A percentile compares a stretch with the other conserved stretches of the same genome.
These are phyloP conservation scores for Globisporangium megalacanthum DNA, from an alignment of 352 stramenopile genomes.

Conservation along the genomic window DNA sequence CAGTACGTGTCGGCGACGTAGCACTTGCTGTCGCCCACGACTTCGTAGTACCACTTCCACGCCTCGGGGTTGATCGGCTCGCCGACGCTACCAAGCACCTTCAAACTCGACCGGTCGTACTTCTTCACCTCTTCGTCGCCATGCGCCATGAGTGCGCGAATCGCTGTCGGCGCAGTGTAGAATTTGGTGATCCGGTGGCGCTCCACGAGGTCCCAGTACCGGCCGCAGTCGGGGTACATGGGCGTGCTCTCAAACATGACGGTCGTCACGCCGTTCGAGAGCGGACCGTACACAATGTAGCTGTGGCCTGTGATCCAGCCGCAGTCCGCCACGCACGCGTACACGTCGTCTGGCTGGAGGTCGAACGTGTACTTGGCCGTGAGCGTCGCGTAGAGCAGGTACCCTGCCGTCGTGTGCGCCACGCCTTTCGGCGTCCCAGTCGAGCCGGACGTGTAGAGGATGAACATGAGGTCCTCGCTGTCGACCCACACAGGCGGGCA, in stretches of 20 bases:
- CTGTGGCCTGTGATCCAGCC: slow-evolving; percentile 98
- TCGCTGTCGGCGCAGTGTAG: slow-evolving; percentile 93
- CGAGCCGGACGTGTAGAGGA: slow-evolving; percentile 97
- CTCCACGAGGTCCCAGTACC: slow-evolving; percentile 97
- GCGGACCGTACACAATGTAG: slow-evolving; percentile 96
- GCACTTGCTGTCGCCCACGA: slow-evolving; percentile 87
- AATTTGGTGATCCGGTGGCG: slow-evolving; percentile 96
- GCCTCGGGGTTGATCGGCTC: slow-evolving; percentile 98
- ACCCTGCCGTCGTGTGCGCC: slow-evolving; percentile 94
- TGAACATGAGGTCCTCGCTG: slow-evolving; percentile 95
- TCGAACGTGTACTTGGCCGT: slow-evolving; percentile 95
- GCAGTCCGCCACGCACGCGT: slow-evolving; percentile 93
- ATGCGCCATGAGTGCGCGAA: slow-evolving; percentile 97
- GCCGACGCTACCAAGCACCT: slow-evolving; percentile 95
- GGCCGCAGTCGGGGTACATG: slow-evolving; percentile 92
- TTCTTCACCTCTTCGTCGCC: slow-evolving; percentile 90
- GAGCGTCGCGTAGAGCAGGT: slow-evolving; percentile 92
- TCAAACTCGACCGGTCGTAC: slow-evolving; percentile 93
- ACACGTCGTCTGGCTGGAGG: slow-evolving; percentile 90
- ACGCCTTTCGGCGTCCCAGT: slow-evolving; percentile 96
- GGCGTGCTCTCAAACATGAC: slow-evolving; percentile 98
- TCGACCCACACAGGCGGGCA: slow-evolving; percentile 95
- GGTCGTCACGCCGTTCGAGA: slow-evolving; percentile 96
- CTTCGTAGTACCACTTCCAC: slow-evolving; percentile 97
- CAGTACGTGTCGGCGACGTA: slow-evolving; percentile 97